Evolutionary conservation across 371 early-diverging fungal genomes (phyloP).

Genomic region (Umbelopsis sp.): DNA sequence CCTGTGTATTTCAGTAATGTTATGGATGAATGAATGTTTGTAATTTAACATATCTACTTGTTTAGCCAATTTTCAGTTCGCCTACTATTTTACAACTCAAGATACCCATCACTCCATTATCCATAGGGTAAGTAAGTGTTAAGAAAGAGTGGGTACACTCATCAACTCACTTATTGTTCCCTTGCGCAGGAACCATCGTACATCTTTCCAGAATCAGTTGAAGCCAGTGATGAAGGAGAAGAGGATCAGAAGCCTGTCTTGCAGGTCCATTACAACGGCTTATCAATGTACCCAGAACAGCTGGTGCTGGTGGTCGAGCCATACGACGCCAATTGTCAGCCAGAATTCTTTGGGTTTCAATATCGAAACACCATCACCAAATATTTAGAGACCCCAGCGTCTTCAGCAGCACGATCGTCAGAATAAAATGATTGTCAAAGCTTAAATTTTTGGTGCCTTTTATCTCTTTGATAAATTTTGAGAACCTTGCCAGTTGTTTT

Average conservation of each 20-base stretch:
- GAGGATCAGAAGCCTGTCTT: background rate
- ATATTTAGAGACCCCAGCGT: background rate
- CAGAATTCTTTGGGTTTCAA: constrained; percentile 11
- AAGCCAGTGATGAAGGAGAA: background rate
- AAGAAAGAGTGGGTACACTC: background rate
- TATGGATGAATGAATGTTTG: too few species aligned
- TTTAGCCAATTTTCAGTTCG: constrained; percentile 9
- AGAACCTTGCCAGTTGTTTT: background rate
- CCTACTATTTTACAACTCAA: constrained; percentile 1
- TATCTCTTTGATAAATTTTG: background rate
- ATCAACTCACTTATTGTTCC: background rate
- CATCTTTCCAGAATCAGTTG: background rate
- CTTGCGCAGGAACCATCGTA: background rate
- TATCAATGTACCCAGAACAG: constrained; percentile 4
- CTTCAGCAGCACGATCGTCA: background rate
- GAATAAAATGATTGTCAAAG: background rate
- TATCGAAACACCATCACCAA: background rate
- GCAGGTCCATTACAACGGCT: background rate
- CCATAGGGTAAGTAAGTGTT: background rate
- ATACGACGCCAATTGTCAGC: background rate
- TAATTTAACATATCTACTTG: too few species aligned
- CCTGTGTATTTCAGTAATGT: background rate
- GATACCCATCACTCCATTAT: background rate
- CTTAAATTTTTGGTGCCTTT: background rate
- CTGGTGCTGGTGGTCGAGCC: constrained; percentile 8